phyloP scores from a whole-genome alignment of 352 stramenopile species.

The Phytophthora nicotianae region DNA sequence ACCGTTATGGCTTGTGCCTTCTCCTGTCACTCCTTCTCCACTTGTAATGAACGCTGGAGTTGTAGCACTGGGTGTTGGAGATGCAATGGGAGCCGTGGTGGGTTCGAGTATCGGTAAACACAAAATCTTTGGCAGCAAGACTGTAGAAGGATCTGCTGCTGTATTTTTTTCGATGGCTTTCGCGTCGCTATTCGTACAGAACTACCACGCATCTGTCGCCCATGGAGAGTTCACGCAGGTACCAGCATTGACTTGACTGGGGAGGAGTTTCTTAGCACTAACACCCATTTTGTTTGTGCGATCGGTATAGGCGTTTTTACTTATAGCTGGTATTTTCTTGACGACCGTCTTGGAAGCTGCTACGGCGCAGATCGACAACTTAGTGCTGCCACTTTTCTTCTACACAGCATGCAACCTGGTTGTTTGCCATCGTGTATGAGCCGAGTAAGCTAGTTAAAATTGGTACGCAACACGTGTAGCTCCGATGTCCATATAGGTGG shows the following conservation, averaged over 20 bases:
- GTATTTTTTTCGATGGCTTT: conserved; percentile 65
- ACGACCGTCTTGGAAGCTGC: conserved; percentile 72
- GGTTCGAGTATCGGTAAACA: conserved; percentile 56
- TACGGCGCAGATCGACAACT: conserved; percentile 85
- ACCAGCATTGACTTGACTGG: neutral
- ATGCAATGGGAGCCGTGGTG: conserved; percentile 77
- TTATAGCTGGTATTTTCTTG: conserved; percentile 39
- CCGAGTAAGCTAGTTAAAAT: neutral
- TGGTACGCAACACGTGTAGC: neutral
- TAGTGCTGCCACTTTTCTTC: conserved; percentile 79
- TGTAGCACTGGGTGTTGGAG: conserved; percentile 69
- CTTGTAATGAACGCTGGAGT: conserved; percentile 72
- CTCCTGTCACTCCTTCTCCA: conserved; percentile 7
- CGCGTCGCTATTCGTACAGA: conserved; percentile 56
- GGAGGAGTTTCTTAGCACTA: neutral
- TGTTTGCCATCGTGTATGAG: conserved; percentile 34
- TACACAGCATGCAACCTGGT: conserved; percentile 62
- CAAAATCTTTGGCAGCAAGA: conserved; percentile 71
- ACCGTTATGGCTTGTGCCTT: conserved; percentile 62
- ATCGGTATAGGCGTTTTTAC: conserved; percentile 9
- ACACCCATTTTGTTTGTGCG: conserved; percentile 2
- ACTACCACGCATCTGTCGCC: conserved; percentile 36
- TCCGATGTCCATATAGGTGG: no score
- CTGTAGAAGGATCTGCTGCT: conserved; percentile 59
- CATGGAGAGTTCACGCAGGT: conserved; percentile 46